phyloP scores from a whole-genome alignment of 305 asterid species.

The Rubia peregrina region DNA sequence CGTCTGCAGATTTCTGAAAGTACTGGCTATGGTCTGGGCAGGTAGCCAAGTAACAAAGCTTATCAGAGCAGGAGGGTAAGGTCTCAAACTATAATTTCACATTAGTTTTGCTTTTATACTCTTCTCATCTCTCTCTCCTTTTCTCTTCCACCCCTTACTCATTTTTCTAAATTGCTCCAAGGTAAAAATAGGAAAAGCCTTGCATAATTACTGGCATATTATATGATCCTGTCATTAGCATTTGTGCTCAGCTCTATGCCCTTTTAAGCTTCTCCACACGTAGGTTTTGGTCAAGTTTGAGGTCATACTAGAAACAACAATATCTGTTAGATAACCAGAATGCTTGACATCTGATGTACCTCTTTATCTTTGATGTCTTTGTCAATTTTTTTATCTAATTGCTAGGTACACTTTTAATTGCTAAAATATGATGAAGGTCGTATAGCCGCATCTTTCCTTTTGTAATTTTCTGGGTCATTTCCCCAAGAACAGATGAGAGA shows the following conservation, averaged over 20 bases:
- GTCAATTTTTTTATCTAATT: not conserved
- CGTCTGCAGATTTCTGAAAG: conserved; percentile 68
- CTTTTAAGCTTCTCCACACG: not conserved
- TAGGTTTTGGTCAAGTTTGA: not conserved
- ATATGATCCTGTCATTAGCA: not conserved
- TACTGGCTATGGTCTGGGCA: conserved; percentile 98
- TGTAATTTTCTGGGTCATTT: not conserved
- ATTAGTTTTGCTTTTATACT: not conserved
- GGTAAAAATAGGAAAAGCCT: not conserved
- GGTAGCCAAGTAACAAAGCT: conserved; percentile 98
- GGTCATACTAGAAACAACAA: not conserved
- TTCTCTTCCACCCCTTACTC: not conserved
- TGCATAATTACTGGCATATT: not conserved
- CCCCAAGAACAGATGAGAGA: not conserved
- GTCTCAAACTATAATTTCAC: conserved; percentile 19
- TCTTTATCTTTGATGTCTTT: not conserved
- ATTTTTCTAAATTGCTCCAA: not conserved
- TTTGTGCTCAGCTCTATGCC: not conserved
- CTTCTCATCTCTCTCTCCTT: not conserved
- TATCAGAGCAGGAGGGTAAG: conserved; percentile 88
- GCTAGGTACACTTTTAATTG: not conserved
- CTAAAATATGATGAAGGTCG: not conserved
- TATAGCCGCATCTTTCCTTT: not conserved
- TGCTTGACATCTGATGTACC: not conserved
- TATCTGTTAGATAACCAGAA: not conserved